Base-by-base conservation (phyloP, 2,329 filamentous ascomycete species). In the Fusarium robinianum region DNA sequence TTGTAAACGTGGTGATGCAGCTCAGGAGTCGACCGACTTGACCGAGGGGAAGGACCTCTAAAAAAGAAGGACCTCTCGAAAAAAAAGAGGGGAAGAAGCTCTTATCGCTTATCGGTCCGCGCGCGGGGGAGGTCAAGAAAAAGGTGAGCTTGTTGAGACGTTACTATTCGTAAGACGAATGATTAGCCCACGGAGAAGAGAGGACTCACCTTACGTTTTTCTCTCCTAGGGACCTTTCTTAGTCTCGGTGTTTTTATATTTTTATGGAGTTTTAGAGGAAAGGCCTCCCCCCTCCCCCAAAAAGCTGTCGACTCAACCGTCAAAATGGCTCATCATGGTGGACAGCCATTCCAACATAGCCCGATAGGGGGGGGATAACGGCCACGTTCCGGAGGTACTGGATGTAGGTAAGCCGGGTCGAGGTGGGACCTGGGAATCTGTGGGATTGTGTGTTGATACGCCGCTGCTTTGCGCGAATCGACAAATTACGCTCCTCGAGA, bases 21-120 rank as follows among this genome's bases (percentile, higher is more conserved):
- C 45, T 53, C 42, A 41, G 36, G 37, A 48, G 36, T 39, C 46
- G 49, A 43, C 50, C 23, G 23, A 41, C 39, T 21, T 46, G 41
- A 51, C 42, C 40, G 42, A 42, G 23, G n/a, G n/a, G n/a, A n/a
- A n/a, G n/a, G n/a, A n/a, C n/a, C n/a, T n/a, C n/a, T n/a, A n/a
- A n/a, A n/a, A n/a, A n/a, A n/a, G n/a, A n/a, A n/a, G n/a, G n/a
- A n/a, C n/a, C n/a, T n/a, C n/a, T 48, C 46, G 31, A 33, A 48
- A 41, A 12, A 30, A 44, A 43, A 40, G 36, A 43, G 36, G 39
- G 35, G 55, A 41, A 49, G 34, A 26, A 61, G 51, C 56, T 55
- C 58, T 61, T 60, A 57, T 61, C 57, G 55, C 53, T 61, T 61
- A 61, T 61, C 57, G 57, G 52, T 35, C 48, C 53, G 55, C 53